Evolutionary conservation across 805 yeast species (phyloP).

Genomic region (Barnettozyma botsteinii): DNA sequence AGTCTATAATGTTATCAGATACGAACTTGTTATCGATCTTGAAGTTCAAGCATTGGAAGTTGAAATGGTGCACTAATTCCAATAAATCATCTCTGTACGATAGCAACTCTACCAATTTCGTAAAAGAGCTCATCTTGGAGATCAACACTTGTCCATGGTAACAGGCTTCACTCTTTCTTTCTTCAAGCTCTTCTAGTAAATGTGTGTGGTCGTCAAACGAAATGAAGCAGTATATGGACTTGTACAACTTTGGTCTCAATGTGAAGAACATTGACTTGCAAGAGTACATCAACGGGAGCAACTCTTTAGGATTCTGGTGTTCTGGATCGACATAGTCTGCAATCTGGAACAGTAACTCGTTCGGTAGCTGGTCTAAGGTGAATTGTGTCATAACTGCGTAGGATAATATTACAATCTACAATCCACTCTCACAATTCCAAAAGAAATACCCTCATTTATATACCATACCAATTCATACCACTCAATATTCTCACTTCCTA

Average conservation of each 20-base stretch:
- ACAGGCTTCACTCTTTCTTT: not conserved
- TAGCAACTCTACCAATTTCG: conserved; percentile 3
- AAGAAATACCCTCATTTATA: too few species aligned
- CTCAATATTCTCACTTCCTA: not conserved
- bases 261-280: conserved; percentile 12
- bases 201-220: conserved; percentile 11
- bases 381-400: not conserved
- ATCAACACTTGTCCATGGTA: conserved; percentile 1
- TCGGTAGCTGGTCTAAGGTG: conserved; percentile 4
- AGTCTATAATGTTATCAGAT: not conserved
- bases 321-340: conserved; percentile 3
- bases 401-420: too few species aligned
- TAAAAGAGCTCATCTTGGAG: not conserved
- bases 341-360: conserved; percentile 4
- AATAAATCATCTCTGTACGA: conserved; percentile 2
- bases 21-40: conserved; percentile 3
- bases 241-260: conserved; percentile 10
- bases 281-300: conserved; percentile 9
- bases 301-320: conserved; percentile 5
- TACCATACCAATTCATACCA: not conserved
- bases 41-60: conserved; percentile 5
- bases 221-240: conserved; percentile 13
- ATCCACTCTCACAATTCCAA: too few species aligned
- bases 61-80: conserved; percentile 4
- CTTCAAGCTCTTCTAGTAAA: not conserved